phyloP scores from a whole-genome alignment of 2,329 filamentous ascomycete genomes.

The Colletotrichum paranaense region DNA sequence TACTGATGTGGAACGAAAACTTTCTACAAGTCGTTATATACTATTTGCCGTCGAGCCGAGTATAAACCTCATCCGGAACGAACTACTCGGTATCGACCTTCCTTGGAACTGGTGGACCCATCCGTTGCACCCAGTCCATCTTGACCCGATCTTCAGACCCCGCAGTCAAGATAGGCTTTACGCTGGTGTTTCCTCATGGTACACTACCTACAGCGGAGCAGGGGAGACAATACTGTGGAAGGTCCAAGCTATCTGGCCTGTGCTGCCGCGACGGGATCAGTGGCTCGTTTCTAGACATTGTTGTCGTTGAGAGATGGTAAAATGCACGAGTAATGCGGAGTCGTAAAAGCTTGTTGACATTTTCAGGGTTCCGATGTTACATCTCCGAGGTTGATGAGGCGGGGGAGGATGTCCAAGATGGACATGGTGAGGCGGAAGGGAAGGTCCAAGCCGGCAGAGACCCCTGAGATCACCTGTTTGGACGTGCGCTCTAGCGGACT shows the following conservation, averaged over 20 bases:
- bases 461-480: neutral
- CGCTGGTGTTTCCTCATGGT: conserved; percentile 17
- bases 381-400: conserved; percentile 20
- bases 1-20: neutral
- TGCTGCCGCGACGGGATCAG: neutral
- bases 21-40: neutral
- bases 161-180: conserved; percentile 21
- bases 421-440: neutral
- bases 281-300: no score
- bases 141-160: neutral
- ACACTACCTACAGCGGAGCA: neutral
- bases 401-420: neutral
- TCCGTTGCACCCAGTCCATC: neutral
- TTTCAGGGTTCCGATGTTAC: conserved; percentile 10
- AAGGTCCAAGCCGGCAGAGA: conserved; percentile 33
- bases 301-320: neutral
- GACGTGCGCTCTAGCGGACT: neutral
- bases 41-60: neutral
- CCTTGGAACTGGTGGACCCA: neutral
- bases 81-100: neutral
- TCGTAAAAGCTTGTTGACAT: conserved; percentile 7
- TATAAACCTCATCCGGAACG: neutral
- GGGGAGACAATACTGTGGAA: neutral
- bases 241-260: conserved; percentile 33
- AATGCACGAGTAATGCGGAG: conserved; percentile 17